Percentiles rank a stretch among this genome's conserved stretches.
phyloP scores from a whole-genome alignment of 2,329 filamentous ascomycete genomes.

The Colletotrichum sp. region DNA sequence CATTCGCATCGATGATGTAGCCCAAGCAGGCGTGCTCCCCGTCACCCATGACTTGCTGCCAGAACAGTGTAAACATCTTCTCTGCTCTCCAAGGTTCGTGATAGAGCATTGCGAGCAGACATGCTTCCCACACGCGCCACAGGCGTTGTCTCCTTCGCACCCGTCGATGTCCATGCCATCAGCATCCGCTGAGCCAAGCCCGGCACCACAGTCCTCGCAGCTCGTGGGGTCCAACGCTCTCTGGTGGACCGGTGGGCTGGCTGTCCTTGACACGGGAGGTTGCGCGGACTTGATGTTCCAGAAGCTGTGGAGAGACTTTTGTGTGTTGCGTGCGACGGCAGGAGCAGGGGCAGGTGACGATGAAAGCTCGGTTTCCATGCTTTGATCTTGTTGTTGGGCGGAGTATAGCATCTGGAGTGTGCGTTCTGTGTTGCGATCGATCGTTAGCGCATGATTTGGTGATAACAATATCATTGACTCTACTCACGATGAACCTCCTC shows the following conservation, averaged over 20 bases:
- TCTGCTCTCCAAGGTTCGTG: slow-evolving; percentile 59
- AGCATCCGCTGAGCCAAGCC: slow-evolving; percentile 23
- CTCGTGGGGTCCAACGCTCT: slow-evolving; percentile 39
- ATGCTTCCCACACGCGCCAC: slow-evolving; percentile 56
- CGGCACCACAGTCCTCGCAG: slow-evolving; percentile 60
- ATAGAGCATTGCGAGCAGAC: slow-evolving; percentile 66
- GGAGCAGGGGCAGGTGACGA: slow-evolving; percentile 17
- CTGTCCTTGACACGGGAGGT: slow-evolving; percentile 29
- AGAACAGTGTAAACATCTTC: slow-evolving; percentile 58
- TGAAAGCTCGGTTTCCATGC: slow-evolving; percentile 19
- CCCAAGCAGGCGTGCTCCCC: slow-evolving; percentile 21
- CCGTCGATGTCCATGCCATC: slow-evolving; percentile 45
- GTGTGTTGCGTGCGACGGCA: slow-evolving; percentile 28
- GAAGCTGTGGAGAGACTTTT: slow-evolving; percentile 64
- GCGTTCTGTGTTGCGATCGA: slow-evolving; percentile 44
- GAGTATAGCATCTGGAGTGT: slow-evolving; percentile 64
- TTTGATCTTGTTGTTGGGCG: slow-evolving; percentile 47
- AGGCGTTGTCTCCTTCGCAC: slow-evolving; percentile 37
- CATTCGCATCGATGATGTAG: not conserved
- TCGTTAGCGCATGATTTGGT: not conserved
- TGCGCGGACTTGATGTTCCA: slow-evolving; percentile 57
- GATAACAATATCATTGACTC: not conserved
- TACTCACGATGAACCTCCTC: slow-evolving; percentile 59
- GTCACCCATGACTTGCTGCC: slow-evolving; percentile 33
- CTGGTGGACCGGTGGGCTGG: slow-evolving; percentile 64